phyloP scores from a whole-genome alignment of 768 basidiomycete species.

The Lepiota venenata region DNA sequence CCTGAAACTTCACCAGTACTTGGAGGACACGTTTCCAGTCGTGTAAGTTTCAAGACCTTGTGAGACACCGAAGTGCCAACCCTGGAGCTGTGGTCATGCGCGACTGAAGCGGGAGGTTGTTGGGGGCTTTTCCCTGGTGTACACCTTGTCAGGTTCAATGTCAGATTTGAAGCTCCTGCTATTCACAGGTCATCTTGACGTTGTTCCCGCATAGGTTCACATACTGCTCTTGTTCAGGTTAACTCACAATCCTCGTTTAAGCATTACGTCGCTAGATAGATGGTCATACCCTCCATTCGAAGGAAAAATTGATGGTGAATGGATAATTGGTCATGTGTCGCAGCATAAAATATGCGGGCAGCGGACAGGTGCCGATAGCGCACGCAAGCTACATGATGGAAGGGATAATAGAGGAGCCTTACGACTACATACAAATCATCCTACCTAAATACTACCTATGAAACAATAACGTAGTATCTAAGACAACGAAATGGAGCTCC shows the following conservation, averaged over 20 bases:
- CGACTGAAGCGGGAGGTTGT: conserved; percentile 18
- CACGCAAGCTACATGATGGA: too few species aligned
- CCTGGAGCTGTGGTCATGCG: conserved; percentile 15
- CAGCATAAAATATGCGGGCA: too few species aligned
- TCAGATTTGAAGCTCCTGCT: conserved; percentile 23
- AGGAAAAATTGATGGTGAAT: conserved; percentile 23
- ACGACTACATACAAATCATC: too few species aligned
- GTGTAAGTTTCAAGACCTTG: conserved; percentile 17
- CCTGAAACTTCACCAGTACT: conserved; percentile 22
- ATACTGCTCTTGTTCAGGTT: neutral
- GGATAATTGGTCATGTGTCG: conserved; percentile 28
- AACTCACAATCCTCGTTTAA: conserved; percentile 10
- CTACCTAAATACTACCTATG: too few species aligned
- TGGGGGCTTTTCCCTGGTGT: conserved; percentile 24
- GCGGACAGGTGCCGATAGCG: too few species aligned
- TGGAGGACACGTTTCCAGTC: conserved; percentile 24
- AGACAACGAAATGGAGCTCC: too few species aligned
- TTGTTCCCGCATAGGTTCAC: conserved; percentile 21
- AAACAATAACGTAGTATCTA: too few species aligned
- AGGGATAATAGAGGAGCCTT: too few species aligned
- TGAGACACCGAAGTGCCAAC: neutral
- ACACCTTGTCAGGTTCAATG: conserved; percentile 20
- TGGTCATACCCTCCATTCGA: conserved; percentile 29
- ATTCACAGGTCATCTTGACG: conserved; percentile 27
- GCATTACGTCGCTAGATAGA: conserved; percentile 22